Base-by-base conservation (phyloP, 495 filamentous ascomycete genomes). In the Talaromyces stipitatus region DNA sequence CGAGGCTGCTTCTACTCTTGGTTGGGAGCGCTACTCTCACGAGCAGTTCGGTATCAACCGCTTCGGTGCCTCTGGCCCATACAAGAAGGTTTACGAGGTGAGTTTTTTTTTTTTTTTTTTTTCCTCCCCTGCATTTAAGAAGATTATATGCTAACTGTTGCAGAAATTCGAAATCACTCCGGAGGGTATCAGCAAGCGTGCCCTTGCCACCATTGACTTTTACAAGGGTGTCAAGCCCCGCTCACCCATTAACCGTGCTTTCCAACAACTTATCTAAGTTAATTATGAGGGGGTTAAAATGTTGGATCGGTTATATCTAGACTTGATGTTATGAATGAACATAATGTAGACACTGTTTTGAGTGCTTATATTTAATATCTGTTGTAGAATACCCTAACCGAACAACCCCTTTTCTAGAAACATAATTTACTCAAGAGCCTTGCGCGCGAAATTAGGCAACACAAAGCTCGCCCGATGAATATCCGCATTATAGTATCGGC, bases 131-230 rank as follows among this genome's bases (percentile, higher is more conserved):
- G 30, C 16, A 14, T 41, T 8, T 50, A 8, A 56, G n/a, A n/a
- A n/a, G n/a, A n/a, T n/a, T 46, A 41, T 38, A 27, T 52, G 30
- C 32, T 58, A 29, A 61, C 16, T 41, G 29, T 18, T 59, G 2
- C 60, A 95, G 88, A 97, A 96, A 83, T 98, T 98, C 80, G 95
- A 97, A 74, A 96, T 98, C 81, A 97, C 91, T 28, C 87, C 95
- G 41, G 91, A 95, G 75, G 94, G 94, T 58, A 86, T 98, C 69
- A 82, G 88, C 76, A 96, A 97, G 85, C 91, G 95, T 71, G 94
- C 92, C 56, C 64, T 89, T 54, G 83, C 85, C 60, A 98, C 94
- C 56, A 80, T 98, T 64, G 83, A 96, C 62, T 97, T 96, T 85
- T 98, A 91, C 85, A 97, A 96, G 86, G 90, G 84, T 62, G 82